phyloP scores from a whole-genome alignment of 768 basidiomycete genomes.

The Tylopilus cervinicoccineus region DNA sequence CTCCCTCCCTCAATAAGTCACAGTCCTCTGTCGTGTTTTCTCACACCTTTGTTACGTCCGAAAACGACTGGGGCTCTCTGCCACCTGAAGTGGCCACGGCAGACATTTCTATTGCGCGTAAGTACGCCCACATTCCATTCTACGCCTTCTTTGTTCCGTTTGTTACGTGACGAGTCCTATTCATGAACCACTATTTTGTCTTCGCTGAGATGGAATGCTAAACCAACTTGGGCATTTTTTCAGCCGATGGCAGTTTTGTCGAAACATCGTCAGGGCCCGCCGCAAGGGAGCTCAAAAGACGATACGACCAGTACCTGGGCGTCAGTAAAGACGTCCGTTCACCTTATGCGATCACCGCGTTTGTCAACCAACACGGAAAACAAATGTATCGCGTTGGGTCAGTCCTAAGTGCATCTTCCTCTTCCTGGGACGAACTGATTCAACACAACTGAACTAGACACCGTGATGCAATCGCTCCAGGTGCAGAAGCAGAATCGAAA shows the following conservation, averaged over 20 bases:
- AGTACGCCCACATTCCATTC: constrained; percentile 27
- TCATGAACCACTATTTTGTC: not conserved
- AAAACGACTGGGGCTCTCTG: constrained; percentile 38
- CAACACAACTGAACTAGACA: constrained; percentile 35
- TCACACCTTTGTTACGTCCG: constrained; percentile 34
- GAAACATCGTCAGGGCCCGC: constrained; percentile 77
- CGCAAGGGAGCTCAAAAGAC: constrained; percentile 72
- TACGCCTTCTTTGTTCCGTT: not conserved
- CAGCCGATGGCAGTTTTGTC: constrained; percentile 74
- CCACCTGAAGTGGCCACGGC: constrained; percentile 50
- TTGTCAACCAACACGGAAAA: constrained; percentile 77
- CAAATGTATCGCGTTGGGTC: constrained; percentile 76
- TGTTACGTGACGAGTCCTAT: constrained; percentile 8
- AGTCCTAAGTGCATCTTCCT: constrained; percentile 26
- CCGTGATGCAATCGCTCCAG: constrained; percentile 61
- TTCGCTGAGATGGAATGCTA: constrained; percentile 1
- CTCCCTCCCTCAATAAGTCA: constrained; percentile 34
- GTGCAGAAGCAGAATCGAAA: constrained; percentile 45
- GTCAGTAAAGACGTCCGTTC: constrained; percentile 66
- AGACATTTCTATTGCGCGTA: constrained; percentile 58
- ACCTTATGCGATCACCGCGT: constrained; percentile 79
- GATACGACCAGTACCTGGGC: constrained; percentile 66
- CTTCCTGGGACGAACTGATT: not conserved
- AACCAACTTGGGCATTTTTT: constrained; percentile 2
- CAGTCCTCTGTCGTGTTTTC: constrained; percentile 44